Evolutionary conservation across 805 yeast species (phyloP).

Genomic region (Peterozyma toletana): DNA sequence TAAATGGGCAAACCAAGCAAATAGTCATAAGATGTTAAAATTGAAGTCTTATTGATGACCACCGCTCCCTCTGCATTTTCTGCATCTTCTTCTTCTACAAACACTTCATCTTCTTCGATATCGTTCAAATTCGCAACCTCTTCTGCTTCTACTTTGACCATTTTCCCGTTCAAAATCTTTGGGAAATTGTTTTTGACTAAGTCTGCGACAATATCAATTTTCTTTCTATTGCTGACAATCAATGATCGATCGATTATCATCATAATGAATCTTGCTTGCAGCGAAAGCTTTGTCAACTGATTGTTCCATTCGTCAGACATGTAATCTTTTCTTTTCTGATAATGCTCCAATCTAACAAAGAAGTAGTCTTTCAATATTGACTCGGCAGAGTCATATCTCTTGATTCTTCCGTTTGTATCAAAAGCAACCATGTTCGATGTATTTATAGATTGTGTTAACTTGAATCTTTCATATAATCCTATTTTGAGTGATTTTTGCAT

Average conservation of each 20-base stretch:
- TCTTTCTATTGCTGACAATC: constrained; percentile 66
- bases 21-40: constrained; percentile 72
- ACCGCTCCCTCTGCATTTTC: constrained; percentile 39
- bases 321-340: constrained; percentile 85
- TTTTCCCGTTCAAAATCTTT: constrained; percentile 61
- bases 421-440: constrained; percentile 92
- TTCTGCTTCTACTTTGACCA: constrained; percentile 38
- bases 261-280: constrained; percentile 88
- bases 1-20: constrained; percentile 88
- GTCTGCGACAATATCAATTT: constrained; percentile 54
- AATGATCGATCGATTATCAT: constrained; percentile 76
- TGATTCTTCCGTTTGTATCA: constrained; percentile 82
- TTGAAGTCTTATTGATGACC: constrained; percentile 33
- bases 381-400: constrained; percentile 66
- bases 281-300: constrained; percentile 65
- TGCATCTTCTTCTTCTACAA: constrained; percentile 22
- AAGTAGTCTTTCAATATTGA: constrained; percentile 83
- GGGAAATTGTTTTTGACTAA: constrained; percentile 66
- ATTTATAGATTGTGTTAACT: constrained; percentile 59
- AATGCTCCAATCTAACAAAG: constrained; percentile 78
- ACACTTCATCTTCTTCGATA: constrained; percentile 35
- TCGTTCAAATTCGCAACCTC: constrained; percentile 25
- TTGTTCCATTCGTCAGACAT: constrained; percentile 62
- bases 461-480: constrained; percentile 83
- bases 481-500: constrained; percentile 71